Conservation (phyloP, 768 basidiomycete genomes). For the Suillus clintonianus region DNA sequence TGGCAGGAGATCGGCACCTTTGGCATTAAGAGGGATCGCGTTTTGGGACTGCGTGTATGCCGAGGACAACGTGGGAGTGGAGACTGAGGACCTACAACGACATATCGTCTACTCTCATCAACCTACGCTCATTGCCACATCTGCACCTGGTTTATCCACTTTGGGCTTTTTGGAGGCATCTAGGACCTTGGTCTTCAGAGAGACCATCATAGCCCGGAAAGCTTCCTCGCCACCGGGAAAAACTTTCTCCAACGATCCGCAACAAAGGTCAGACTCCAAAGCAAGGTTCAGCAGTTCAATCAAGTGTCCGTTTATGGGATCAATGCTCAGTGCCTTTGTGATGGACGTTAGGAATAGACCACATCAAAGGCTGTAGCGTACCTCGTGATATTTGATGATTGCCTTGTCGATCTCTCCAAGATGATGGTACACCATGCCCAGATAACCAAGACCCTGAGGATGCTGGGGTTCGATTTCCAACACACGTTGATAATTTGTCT, state of each 20-base stretch:
- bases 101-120: constrained; percentile 13
- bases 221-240: constrained; percentile 37
- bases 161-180: constrained; percentile 17
- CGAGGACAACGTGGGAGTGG: background rate
- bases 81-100: background rate
- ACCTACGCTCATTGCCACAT: constrained; percentile 34
- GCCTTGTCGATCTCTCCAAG: constrained; percentile 73
- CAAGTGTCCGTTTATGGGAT: constrained; percentile 80
- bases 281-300: constrained; percentile 82
- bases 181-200: constrained; percentile 26
- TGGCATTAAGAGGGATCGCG: background rate
- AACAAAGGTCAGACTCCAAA: constrained; percentile 52
- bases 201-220: constrained; percentile 34
- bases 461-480: constrained; percentile 87
- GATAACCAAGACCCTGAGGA: constrained; percentile 77
- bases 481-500: constrained; percentile 72
- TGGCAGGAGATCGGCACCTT: background rate
- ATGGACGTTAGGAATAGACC: constrained; percentile 5
- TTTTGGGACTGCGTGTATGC: background rate
- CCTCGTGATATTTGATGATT: constrained; percentile 92
- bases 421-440: constrained; percentile 88
- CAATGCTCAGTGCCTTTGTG: constrained; percentile 69
- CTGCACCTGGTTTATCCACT: constrained; percentile 16
- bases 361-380: constrained; percentile 34
- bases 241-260: constrained; percentile 33